Conservation (phyloP, 345 rosid genomes). For the Linum trigynum region DNA sequence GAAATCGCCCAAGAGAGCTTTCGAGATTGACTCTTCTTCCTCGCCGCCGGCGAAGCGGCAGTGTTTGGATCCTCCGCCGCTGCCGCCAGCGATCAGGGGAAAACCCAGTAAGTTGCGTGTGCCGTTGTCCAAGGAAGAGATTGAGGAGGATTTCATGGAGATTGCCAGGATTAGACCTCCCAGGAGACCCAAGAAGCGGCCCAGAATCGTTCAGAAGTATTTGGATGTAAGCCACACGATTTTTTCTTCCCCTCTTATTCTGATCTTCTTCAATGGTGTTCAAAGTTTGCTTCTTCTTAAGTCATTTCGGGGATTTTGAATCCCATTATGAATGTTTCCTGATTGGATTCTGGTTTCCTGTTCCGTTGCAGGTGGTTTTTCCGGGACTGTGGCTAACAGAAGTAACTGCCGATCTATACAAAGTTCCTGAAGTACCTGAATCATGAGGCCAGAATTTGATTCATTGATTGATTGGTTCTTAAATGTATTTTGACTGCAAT, state of each 20-base stretch:
- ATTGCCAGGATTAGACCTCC: slow-evolving; percentile 21
- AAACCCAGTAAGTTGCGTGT: slow-evolving; percentile 13
- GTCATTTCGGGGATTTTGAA: no score
- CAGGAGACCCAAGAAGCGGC: slow-evolving; percentile 24
- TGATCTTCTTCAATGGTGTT: background rate
- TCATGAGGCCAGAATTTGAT: slow-evolving; percentile 11
- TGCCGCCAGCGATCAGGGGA: background rate
- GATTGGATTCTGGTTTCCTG: background rate
- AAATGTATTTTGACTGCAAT: no score
- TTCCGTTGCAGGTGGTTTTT: slow-evolving; percentile 16
- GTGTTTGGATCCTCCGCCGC: background rate
- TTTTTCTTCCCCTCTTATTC: background rate
- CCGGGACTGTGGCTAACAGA: slow-evolving; percentile 25
- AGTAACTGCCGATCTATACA: slow-evolving; percentile 19
- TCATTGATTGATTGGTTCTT: no score
- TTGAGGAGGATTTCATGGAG: slow-evolving; percentile 25
- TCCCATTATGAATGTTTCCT: background rate
- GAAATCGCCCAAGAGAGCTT: background rate
- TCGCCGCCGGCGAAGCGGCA: background rate
- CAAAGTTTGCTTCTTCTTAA: no score
- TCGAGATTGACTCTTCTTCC: background rate
- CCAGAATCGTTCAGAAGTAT: slow-evolving; percentile 24
- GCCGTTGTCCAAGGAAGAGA: slow-evolving; percentile 16
- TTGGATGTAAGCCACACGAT: slow-evolving; percentile 15
- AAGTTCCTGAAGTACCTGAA: slow-evolving; percentile 20